These are phyloP conservation scores for Medicago lupulina DNA, from an alignment of 306 rosid genomes.

Conservation along the genomic window DNA sequence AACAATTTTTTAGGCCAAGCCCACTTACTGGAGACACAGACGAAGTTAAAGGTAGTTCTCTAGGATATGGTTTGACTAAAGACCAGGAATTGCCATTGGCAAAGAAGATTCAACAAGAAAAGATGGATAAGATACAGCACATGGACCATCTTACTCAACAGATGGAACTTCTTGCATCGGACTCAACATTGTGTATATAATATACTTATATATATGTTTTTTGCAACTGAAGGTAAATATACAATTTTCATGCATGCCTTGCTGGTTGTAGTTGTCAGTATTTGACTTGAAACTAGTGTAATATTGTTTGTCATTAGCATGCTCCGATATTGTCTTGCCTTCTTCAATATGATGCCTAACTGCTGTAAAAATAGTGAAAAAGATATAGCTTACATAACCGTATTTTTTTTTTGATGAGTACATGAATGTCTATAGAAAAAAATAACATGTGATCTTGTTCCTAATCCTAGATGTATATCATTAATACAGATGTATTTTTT, in stretches of 20 bases:
- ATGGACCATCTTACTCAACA: slow-evolving; percentile 65
- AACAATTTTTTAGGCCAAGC: slow-evolving; percentile 53
- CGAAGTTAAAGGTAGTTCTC: slow-evolving; percentile 51
- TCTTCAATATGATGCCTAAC: background rate
- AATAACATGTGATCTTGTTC: slow-evolving; percentile 30
- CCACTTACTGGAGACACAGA: slow-evolving; percentile 57
- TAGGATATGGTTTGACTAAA: slow-evolving; percentile 49
- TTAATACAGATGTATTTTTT: slow-evolving; percentile 4
- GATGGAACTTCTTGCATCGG: slow-evolving; percentile 68
- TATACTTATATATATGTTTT: slow-evolving; percentile 34
- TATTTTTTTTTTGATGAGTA: no score
- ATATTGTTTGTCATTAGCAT: slow-evolving; percentile 19
- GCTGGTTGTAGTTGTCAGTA: slow-evolving; percentile 37
- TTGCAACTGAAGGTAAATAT: slow-evolving; percentile 58
- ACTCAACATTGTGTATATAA: slow-evolving; percentile 44
- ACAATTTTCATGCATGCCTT: slow-evolving; percentile 22
- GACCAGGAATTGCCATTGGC: slow-evolving; percentile 51
- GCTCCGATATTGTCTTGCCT: slow-evolving; percentile 20
- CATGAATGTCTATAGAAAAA: slow-evolving; percentile 11
- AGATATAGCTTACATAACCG: background rate
- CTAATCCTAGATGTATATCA: slow-evolving; percentile 34
- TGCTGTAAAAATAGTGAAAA: slow-evolving; percentile 4
- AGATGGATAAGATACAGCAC: slow-evolving; percentile 54
- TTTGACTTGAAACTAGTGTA: slow-evolving; percentile 32
- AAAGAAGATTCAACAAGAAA: slow-evolving; percentile 54